Base-by-base conservation (phyloP, 441 rosid genomes). In the Pelargonium cotyledonis region DNA sequence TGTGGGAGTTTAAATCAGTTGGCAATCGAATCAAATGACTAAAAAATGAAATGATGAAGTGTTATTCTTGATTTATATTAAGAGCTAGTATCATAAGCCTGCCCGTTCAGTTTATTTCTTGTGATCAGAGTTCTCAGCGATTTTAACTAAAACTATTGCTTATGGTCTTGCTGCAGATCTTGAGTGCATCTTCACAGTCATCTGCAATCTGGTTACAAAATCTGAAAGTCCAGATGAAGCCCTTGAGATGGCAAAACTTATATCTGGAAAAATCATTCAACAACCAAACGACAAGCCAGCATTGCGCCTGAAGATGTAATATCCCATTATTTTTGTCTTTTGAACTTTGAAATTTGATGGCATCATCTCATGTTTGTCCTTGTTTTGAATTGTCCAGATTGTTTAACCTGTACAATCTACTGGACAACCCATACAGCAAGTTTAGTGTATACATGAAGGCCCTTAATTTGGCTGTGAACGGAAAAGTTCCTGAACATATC, bases 131-230 rank as follows among this genome's bases (percentile, higher is more conserved):
- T 35, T 35, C 40, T 35, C 40, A 35, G 40, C 7, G 7, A 35
- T 35, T 35, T 35, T 4, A 35, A 35, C 40, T 35, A 35, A 35
- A 35, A 35, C 40, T 35, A 35, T 35, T 35, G 40, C 40, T 35
- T 5, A 35, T 35, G 40, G 23, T 68, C 49, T 29, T 71, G 4
- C 65, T 70, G 46, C 85, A 92, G 98, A 95, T 84, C 90, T 92
- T 38, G 98, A 95, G 83, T 95, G 98, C 68, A 82, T 88, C 80
- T 95, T 90, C 86, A 88, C 95, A 65, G 92, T 95, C 26, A 90
- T 95, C 75, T 95, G 99, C 83, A 88, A 85, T 82, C 86, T 93
- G 69, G 97, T 86, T 67, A 82, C 92, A 23, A 89, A 83, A 71
- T 76, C 84, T 9, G 84, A 78, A 53, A 84, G 68, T 69, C 81